These are phyloP conservation scores for Breviolum minutum DNA, from an alignment of 73 alveolate genomes.

Conservation along the genomic window DNA sequence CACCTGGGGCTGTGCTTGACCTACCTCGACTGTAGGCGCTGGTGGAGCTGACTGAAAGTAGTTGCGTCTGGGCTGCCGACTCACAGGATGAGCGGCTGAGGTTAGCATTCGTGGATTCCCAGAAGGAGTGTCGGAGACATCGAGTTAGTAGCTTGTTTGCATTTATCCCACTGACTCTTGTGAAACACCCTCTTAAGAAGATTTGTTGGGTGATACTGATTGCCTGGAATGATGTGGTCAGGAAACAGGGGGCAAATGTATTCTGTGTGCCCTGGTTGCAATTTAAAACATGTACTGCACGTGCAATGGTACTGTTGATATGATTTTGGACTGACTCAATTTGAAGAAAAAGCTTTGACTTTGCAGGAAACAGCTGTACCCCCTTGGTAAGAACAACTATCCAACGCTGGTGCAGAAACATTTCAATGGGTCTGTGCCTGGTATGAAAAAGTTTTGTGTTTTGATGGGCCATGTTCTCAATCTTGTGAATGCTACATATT, in stretches of 20 bases:
- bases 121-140: neutral
- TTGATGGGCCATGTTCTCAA: neutral
- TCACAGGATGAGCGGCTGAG: conserved; percentile 13
- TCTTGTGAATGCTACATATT: neutral
- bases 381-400: neutral
- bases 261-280: neutral
- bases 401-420: conserved; percentile 45
- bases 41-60: conserved; percentile 1
- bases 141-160: neutral
- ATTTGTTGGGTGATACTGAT: neutral
- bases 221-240: neutral
- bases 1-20: neutral
- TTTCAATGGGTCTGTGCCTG: neutral
- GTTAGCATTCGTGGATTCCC: neutral
- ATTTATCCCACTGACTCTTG: neutral
- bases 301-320: neutral
- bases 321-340: no score
- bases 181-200: neutral
- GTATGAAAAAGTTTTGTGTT: neutral
- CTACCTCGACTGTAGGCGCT: neutral
- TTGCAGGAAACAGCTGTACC: conserved; percentile 9
- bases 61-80: neutral
- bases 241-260: conserved; percentile 21
- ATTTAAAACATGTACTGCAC: neutral
- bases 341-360: neutral